These are phyloP conservation scores for Castanea mollissima DNA, from an alignment of 306 rosid species.

Conservation along the genomic window DNA sequence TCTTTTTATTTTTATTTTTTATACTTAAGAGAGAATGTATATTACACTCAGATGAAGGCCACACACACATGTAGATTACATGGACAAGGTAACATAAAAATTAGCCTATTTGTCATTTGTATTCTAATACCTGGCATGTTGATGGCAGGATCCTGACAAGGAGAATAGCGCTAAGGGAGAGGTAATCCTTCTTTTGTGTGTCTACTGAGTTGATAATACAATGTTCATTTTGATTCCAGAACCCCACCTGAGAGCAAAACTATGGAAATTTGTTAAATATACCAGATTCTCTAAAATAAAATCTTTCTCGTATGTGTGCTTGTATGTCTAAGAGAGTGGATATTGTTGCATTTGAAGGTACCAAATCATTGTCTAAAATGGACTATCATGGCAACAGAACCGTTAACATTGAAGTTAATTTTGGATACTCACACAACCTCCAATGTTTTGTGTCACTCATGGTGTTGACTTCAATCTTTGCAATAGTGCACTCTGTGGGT, in stretches of 20 bases:
- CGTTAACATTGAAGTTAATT: not conserved
- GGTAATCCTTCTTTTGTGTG: constrained; percentile 31
- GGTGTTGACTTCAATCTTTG: not conserved
- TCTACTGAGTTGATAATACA: constrained; percentile 4
- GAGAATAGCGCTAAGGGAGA: constrained; percentile 23
- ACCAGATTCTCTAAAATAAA: not conserved
- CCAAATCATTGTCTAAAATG: not conserved
- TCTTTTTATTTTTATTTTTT: not conserved
- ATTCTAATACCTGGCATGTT: constrained; percentile 19
- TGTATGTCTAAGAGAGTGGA: not conserved
- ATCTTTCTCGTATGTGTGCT: not conserved
- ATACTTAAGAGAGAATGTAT: not conserved
- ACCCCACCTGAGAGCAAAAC: not conserved
- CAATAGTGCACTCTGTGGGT: not conserved
- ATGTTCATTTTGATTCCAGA: not conserved
- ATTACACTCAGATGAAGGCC: not conserved
- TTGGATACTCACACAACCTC: not conserved
- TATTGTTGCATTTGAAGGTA: not conserved
- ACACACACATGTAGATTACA: not conserved
- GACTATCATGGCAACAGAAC: not conserved
- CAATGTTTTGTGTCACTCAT: not conserved
- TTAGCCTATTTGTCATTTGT: not conserved
- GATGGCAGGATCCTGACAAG: constrained; percentile 47
- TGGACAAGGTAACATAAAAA: not conserved
- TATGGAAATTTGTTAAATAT: not conserved